phyloP scores from a whole-genome alignment of 1,284 basidiomycete genomes.

The Omphalotus olearius region DNA sequence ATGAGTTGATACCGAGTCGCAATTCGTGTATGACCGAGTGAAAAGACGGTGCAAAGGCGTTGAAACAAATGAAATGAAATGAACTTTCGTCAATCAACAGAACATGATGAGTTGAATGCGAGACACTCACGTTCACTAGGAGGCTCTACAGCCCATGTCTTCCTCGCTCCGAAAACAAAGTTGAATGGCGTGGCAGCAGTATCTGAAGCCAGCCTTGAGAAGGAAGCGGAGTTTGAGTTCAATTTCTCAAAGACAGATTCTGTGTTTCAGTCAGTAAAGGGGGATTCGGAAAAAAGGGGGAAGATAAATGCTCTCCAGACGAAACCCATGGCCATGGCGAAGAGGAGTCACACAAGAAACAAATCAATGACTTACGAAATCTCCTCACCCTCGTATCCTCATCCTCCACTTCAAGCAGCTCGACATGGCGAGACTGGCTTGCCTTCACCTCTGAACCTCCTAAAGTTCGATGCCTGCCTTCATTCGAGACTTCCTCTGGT shows the following conservation, averaged over 20 bases:
- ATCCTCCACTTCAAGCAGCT: slow-evolving; percentile 30
- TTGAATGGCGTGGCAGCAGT: neutral
- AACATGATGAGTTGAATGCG: neutral
- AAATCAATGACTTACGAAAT: slow-evolving; percentile 22
- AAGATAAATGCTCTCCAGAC: neutral
- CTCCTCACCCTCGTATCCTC: slow-evolving; percentile 28
- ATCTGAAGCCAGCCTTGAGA: neutral
- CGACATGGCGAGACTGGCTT: slow-evolving; percentile 1
- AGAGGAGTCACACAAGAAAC: neutral
- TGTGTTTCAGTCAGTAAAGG: slow-evolving; percentile 6
- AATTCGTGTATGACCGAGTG: neutral
- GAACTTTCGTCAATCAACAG: neutral
- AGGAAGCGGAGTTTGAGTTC: slow-evolving; percentile 14
- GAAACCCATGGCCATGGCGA: no score
- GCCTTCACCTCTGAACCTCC: neutral
- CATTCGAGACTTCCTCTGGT: no score
- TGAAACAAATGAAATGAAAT: neutral
- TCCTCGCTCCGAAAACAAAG: slow-evolving; percentile 19
- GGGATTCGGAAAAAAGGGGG: neutral
- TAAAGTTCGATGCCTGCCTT: no score
- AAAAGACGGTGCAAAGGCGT: neutral
- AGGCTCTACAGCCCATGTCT: slow-evolving; percentile 18
- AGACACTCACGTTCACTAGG: slow-evolving; percentile 29
- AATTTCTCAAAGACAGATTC: slow-evolving; percentile 25
- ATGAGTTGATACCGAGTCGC: neutral